phyloP scores from a whole-genome alignment of 176 grass and related monocot genomes.

The Musa beccarii region DNA sequence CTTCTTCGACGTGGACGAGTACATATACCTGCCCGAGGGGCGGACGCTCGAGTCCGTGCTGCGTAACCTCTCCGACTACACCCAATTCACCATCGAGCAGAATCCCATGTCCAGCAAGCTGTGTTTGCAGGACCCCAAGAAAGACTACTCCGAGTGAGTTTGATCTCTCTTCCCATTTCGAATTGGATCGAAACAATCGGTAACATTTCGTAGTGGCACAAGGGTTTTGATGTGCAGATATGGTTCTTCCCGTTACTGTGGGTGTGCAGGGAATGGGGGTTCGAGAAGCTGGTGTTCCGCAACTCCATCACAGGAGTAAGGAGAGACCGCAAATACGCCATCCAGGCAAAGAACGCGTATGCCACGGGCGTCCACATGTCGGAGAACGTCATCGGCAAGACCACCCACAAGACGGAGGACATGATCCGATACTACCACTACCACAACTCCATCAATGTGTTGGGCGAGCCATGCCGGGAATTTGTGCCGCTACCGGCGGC shows the following conservation, averaged over 20 bases:
- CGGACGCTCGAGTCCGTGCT: conserved; percentile 40
- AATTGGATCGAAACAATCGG: background rate
- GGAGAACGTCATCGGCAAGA: conserved; percentile 76
- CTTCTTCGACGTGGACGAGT: conserved; percentile 96
- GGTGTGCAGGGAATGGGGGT: conserved; percentile 65
- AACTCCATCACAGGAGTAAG: conserved; percentile 53
- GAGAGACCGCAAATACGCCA: conserved; percentile 79
- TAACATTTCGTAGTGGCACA: background rate
- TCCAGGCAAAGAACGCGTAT: conserved; percentile 57
- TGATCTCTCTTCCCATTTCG: background rate
- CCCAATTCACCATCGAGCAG: conserved; percentile 94
- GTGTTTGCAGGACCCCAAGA: conserved; percentile 43
- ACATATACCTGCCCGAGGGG: conserved; percentile 55
- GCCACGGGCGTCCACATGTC: conserved; percentile 86
- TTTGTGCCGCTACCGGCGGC: conserved; percentile 45
- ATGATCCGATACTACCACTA: conserved; percentile 94
- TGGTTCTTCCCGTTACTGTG: background rate
- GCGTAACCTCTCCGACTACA: conserved; percentile 35
- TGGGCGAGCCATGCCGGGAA: conserved; percentile 57
- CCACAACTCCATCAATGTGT: conserved; percentile 84
- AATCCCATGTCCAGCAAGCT: conserved; percentile 89
- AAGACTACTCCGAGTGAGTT: conserved; percentile 41
- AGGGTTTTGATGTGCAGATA: background rate
- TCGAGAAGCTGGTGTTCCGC: conserved; percentile 74
- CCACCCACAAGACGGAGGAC: conserved; percentile 86